Evolutionary conservation across 495 filamentous ascomycete genomes (phyloP), one percentile per base, ranked within the genome.

Genomic region (Ascodesmis nigricans): DNA sequence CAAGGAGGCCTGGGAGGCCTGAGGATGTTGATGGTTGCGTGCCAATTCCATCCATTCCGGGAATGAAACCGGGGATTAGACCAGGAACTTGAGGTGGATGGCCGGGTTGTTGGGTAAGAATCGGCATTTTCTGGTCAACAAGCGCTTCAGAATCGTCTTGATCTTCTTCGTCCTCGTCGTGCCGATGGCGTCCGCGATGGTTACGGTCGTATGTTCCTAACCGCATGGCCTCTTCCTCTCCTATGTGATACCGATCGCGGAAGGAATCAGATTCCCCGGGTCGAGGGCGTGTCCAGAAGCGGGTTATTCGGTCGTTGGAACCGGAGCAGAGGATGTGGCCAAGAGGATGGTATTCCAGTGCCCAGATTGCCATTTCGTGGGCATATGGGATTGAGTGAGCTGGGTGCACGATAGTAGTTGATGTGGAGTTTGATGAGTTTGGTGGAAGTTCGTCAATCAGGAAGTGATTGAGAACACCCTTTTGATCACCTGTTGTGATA

Each of bases 311-410:
- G 55, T 97, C 87, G 53, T 97, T 97, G 2, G 84, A 92, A 3
- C 87, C 87, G n/a, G 87, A 91, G n/a, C 82, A 81, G 17, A 97
- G 65, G 39, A 97, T 84, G 47, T 97, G 87, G 14, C 87, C 87
- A 0, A 93, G 61, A 1, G 87, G 87, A 47, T 97, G 87, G 78
- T 87, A 97, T 59, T 91, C 81, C 15, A 97, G 62, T 3, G 81
- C 83, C 87, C 87, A 97, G 37, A 97, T 84, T 6, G 82, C 75
- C 44, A 79, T 83, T 24, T 83, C 79, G 46, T 97, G 87, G 1
- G 87, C 87, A 39, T 74, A 82, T 22, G 74, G 68, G 29, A 91
- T 53, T 41, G 67, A 67, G 56, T 92, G 84, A 1, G 81, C 78
- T 4, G 87, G 87, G 43, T 78, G 75, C 33, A 97, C 79, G 21